Percentiles rank a stretch among this genome's conserved stretches.
Evolutionary conservation across 2,329 filamentous ascomycete genomes (phyloP).

Genomic region (Meredithiella fracta): DNA sequence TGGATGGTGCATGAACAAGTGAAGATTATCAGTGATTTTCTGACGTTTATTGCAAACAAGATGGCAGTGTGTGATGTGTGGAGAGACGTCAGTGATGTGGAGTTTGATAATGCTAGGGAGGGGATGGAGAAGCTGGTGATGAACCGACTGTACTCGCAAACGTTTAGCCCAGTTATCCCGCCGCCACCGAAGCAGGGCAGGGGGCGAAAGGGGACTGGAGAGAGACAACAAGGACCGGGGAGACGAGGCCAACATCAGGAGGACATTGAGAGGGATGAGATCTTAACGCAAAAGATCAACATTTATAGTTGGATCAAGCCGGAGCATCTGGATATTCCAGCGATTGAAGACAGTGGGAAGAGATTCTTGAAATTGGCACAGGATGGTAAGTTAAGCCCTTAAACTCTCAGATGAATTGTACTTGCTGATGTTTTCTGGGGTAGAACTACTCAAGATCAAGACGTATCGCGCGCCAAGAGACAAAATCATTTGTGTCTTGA

Average conservation of each 20-base stretch:
- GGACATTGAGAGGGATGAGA: conserved; percentile 88
- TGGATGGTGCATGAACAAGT: conserved; percentile 99
- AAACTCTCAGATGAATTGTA: background rate
- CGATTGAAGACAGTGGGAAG: conserved; percentile 68
- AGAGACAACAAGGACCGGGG: conserved; percentile 60
- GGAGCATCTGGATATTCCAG: conserved; percentile 81
- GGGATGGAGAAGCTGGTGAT: conserved; percentile 99
- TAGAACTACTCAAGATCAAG: conserved; percentile 88
- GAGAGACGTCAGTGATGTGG: conserved; percentile 85
- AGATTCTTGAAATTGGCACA: conserved; percentile 81
- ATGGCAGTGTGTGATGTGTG: conserved; percentile 96
- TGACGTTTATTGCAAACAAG: conserved; percentile 93
- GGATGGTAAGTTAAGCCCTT: conserved; percentile 49
- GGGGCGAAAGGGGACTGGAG: conserved; percentile 40
- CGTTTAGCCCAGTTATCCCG: conserved; percentile 85
- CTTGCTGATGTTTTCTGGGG: conserved; percentile 13
- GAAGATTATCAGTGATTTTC: conserved; percentile 93
- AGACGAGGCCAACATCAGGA: conserved; percentile 90
- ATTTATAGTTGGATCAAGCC: conserved; percentile 94
- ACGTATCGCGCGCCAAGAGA: conserved; percentile 92
- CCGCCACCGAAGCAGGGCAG: conserved; percentile 52
- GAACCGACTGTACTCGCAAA: conserved; percentile 91
- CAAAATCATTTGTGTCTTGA: conserved; percentile 95
- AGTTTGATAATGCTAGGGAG: conserved; percentile 95
- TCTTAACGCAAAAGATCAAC: conserved; percentile 89